These are phyloP conservation scores for Colletotrichum euphorbiae DNA, from an alignment of 2,329 filamentous ascomycete genomes.

Conservation along the genomic window DNA sequence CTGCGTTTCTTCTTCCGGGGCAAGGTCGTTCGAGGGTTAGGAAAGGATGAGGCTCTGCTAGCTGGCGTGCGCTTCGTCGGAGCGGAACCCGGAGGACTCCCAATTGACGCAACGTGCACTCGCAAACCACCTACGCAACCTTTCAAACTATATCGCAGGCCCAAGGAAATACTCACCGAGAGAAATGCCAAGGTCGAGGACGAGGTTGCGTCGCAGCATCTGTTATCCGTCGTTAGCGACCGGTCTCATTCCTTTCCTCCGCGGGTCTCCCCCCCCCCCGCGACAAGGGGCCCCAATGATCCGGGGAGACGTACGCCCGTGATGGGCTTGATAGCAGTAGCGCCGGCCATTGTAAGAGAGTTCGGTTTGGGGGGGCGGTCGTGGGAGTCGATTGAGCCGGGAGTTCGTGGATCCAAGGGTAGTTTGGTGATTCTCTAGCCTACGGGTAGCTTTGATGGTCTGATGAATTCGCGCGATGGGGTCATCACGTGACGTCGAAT, in stretches of 20 bases:
- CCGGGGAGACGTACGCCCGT: constrained; percentile 65
- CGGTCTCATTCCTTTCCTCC: neutral
- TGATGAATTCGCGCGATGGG: constrained; percentile 36
- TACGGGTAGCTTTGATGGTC: constrained; percentile 32
- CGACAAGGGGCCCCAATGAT: constrained; percentile 45
- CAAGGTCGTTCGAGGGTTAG: neutral
- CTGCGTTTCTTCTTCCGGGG: constrained; percentile 1
- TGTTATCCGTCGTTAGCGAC: constrained; percentile 52
- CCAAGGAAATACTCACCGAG: constrained; percentile 59
- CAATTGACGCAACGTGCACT: neutral
- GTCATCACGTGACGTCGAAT: constrained; percentile 31
- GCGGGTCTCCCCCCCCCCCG: constrained; percentile 20
- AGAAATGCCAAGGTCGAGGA: constrained; percentile 66
- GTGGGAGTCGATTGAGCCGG: constrained; percentile 28
- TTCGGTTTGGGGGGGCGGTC: constrained; percentile 2
- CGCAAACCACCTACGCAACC: too few relatives aligned
- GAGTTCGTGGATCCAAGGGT: constrained; percentile 21
- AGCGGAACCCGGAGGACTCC: neutral
- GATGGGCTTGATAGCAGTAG: constrained; percentile 60
- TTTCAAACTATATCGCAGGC: too few relatives aligned
- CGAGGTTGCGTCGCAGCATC: constrained; percentile 71
- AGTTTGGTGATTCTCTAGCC: constrained; percentile 22
- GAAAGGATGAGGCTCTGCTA: neutral
- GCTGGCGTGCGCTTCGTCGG: neutral
- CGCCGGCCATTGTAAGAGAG: constrained; percentile 58